phyloP scores from a whole-genome alignment of 2,329 filamentous ascomycete genomes.

The Ophiostoma australiae region DNA sequence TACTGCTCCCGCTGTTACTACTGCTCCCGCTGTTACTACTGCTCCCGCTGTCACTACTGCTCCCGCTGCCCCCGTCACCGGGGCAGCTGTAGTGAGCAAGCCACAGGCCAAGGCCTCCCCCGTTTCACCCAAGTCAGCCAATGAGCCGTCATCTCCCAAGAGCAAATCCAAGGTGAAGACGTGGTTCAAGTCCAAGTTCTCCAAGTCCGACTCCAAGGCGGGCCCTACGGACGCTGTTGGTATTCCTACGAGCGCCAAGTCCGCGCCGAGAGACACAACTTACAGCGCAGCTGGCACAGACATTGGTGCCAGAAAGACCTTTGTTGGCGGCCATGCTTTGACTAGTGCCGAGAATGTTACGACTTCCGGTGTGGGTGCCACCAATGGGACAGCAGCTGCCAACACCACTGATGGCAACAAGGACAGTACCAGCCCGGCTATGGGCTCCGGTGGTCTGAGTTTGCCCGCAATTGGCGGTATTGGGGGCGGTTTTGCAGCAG shows the following conservation, averaged over 20 bases:
- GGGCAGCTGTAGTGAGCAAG: background rate
- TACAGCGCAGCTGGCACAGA: slow-evolving; percentile 9
- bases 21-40: no score
- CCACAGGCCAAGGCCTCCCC: background rate
- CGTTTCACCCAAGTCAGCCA: slow-evolving; percentile 9
- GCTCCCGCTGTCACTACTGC: background rate
- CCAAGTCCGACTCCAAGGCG: slow-evolving; percentile 33
- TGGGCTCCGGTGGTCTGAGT: slow-evolving; percentile 17
- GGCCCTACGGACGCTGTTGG: slow-evolving; percentile 23
- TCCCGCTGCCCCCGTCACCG: background rate
- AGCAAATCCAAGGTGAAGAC: slow-evolving; percentile 36
- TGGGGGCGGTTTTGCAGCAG: slow-evolving; percentile 27
- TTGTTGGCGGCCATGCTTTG: slow-evolving; percentile 43
- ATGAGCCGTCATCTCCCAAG: slow-evolving; percentile 21
- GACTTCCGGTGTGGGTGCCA: background rate
- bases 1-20: no score
- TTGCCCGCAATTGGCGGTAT: slow-evolving; percentile 29
- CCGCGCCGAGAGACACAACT: background rate
- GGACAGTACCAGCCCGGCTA: background rate
- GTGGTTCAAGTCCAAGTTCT: slow-evolving; percentile 44
- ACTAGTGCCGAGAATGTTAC: slow-evolving; percentile 27
- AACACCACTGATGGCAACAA: background rate
- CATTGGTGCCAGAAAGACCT: slow-evolving; percentile 29
- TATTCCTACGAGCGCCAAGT: background rate
- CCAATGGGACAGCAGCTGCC: background rate